Evolutionary conservation across 2,329 filamentous ascomycete genomes (phyloP), one percentile per base, ranked within the genome.

Genomic region (Stachybotrys elegans): DNA sequence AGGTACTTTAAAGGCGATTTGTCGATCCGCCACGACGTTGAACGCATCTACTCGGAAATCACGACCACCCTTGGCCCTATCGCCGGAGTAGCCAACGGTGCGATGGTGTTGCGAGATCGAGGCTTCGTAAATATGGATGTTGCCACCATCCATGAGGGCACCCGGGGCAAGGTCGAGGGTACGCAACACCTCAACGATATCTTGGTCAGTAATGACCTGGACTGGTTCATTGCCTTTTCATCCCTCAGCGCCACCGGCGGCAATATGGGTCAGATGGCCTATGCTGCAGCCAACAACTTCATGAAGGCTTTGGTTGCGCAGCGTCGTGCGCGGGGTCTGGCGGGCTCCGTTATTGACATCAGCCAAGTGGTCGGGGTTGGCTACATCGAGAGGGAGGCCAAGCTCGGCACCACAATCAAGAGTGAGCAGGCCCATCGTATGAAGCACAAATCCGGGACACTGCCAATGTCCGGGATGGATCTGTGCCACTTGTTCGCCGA

Each of bases 241-340:
- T 63, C 61, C 17, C 44, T 58, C 7, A 49, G 52, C 4, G 55
- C 51, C 11, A 43, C 54, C 6, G 41, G 57, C n/a, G 61, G 56
- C 5, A 49, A 52, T 17, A 44, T 48, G 3, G 53, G 51, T 4
- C 62, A 66, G 42, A 54, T 56, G 35, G 68, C 66, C 47, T 68
- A 70, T 48, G 50, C 58, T 4, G 62, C 66, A 1, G 67, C 60
- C n/a, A 72, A 70, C 49, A 58, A 61, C 8, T 74, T 65, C 53
- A 51, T 70, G 27, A 63, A 71, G 22, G 54, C 61, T 5, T 62
- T 73, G 22, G 62, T 59, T 4, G 59, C 62, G 14, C 66, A 65
- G 41, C 62, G 70, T 9, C 50, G 56, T 4, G 43, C 44, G 1
- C 51, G 51, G 3, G 67, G 66, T 5, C 56, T 72, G 5, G 55